phyloP scores from a whole-genome alignment of 2,329 filamentous ascomycete genomes.

The Trematosphaeria pertusa region DNA sequence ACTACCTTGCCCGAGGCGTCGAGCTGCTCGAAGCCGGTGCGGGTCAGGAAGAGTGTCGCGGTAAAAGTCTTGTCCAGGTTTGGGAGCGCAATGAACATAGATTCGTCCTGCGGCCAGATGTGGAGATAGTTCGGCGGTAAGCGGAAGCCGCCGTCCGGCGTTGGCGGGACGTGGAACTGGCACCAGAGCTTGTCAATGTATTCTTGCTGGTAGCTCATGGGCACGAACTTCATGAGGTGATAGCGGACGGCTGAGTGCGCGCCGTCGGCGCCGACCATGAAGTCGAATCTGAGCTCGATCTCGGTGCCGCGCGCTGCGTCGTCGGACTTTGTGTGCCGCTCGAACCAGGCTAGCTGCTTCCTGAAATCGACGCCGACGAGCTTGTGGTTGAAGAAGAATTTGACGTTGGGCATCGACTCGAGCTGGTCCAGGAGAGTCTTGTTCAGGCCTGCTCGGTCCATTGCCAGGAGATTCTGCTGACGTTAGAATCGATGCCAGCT shows the following conservation, averaged over 20 bases:
- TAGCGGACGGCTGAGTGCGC: constrained; percentile 91
- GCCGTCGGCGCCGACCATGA: constrained; percentile 93
- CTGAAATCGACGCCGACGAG: constrained; percentile 88
- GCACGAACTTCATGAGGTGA: constrained; percentile 93
- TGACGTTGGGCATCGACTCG: constrained; percentile 85
- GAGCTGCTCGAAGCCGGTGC: constrained; percentile 70
- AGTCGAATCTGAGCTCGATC: constrained; percentile 85
- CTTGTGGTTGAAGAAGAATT: constrained; percentile 91
- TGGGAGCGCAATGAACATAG: constrained; percentile 99
- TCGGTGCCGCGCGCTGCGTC: constrained; percentile 56
- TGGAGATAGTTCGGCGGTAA: constrained; percentile 94
- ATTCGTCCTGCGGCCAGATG: constrained; percentile 93
- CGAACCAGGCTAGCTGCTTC: constrained; percentile 84
- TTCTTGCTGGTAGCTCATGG: constrained; percentile 89
- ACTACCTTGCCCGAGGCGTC: constrained; percentile 68
- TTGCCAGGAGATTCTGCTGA: constrained; percentile 78
- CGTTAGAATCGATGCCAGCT: too few relatives aligned
- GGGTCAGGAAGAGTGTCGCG: constrained; percentile 89
- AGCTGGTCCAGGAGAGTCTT: constrained; percentile 82
- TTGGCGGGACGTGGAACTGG: constrained; percentile 81
- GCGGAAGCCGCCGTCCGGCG: constrained; percentile 64
- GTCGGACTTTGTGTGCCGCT: constrained; percentile 54
- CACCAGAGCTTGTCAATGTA: constrained; percentile 99
- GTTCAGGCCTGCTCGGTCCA: constrained; percentile 85
- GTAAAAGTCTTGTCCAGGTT: constrained; percentile 90